A percentile compares a stretch with the other conserved stretches of the same genome.
Evolutionary conservation across 352 stramenopile genomes (phyloP).

Genomic region (Phytophthora ohioensis): DNA sequence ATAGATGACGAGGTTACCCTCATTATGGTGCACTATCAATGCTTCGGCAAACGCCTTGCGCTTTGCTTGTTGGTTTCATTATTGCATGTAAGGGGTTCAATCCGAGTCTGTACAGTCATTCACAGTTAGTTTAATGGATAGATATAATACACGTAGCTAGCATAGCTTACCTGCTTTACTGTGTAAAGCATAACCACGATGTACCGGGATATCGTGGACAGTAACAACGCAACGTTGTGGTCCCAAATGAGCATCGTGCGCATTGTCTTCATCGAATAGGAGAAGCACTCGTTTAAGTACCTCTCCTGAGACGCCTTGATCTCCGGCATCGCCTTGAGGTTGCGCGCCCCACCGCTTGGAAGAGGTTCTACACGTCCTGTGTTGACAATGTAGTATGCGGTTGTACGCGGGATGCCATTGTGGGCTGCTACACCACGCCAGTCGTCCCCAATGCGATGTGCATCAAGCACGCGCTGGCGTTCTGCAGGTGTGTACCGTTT

Average conservation of each 20-base stretch:
- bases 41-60: conserved; percentile 2
- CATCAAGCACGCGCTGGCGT: neutral
- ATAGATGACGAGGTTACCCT: conserved; percentile 4
- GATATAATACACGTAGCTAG: neutral
- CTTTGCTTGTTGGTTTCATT: conserved; percentile 14
- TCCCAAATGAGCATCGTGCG: neutral
- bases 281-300: conserved; percentile 11
- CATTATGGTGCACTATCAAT: neutral
- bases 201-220: conserved; percentile 1
- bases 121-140: neutral
- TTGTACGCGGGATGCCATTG: conserved; percentile 5
- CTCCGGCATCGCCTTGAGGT: neutral
- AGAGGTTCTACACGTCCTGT: neutral
- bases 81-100: conserved; percentile 16
- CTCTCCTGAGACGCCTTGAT: conserved; percentile 2
- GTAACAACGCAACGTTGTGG: neutral
- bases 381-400: neutral
- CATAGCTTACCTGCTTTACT: conserved; percentile 14
- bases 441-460: neutral
- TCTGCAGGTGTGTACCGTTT: too few species aligned
- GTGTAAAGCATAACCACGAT: conserved; percentile 13
- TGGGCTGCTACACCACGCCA: neutral
- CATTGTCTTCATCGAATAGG: conserved; percentile 3
- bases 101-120: neutral
- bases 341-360: neutral